phyloP scores from a whole-genome alignment of 2,329 filamentous ascomycete genomes.

The Phyllosticta citrichinensis region DNA sequence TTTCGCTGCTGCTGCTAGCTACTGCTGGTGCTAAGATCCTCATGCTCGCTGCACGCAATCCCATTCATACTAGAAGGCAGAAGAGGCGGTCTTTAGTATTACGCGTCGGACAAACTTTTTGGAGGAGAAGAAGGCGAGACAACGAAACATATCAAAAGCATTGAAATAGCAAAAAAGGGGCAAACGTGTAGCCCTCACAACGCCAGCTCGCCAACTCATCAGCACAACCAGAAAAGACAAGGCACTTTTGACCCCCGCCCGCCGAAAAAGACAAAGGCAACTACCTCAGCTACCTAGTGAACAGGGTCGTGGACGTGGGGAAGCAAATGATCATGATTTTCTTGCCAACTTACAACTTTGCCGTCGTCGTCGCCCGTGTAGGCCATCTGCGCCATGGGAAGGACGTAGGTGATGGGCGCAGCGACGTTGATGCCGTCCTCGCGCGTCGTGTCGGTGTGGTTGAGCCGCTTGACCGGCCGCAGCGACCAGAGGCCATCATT shows the following conservation, averaged over 20 bases:
- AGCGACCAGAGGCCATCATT: conserved; percentile 59
- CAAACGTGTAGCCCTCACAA: no score
- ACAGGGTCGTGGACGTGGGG: background rate
- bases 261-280: background rate
- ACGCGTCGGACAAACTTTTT: background rate
- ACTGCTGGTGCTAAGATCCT: conserved; percentile 9
- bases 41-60: conserved; percentile 42
- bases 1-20: background rate
- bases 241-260: background rate
- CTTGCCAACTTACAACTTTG: conserved; percentile 43
- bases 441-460: conserved; percentile 63
- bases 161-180: no score
- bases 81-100: conserved; percentile 1
- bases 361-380: conserved; percentile 95
- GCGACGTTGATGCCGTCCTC: conserved; percentile 46
- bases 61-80: conserved; percentile 42
- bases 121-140: background rate
- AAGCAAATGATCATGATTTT: background rate
- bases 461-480: conserved; percentile 68
- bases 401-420: conserved; percentile 74
- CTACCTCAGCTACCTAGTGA: background rate
- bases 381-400: conserved; percentile 70
- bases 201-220: no score
- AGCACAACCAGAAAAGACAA: background rate
- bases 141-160: background rate